Evolutionary conservation across 1,284 basidiomycete species (phyloP).

Genomic region (Rhodotorula sp.): DNA sequence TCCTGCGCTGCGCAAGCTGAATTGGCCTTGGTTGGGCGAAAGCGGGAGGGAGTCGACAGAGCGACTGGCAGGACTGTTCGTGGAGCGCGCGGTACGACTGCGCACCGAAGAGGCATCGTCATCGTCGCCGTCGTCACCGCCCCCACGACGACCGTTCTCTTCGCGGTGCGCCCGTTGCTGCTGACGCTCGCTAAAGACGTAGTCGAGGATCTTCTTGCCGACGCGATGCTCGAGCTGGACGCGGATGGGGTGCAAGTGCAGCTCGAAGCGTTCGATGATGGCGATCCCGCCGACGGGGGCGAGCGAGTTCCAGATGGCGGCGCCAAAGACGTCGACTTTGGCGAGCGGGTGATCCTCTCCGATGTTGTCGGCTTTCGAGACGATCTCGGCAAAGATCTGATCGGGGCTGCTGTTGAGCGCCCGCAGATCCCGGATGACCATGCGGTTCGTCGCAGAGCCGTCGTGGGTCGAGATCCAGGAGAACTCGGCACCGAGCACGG

Average conservation of each 20-base stretch:
- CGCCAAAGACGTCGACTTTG: slow-evolving; percentile 42
- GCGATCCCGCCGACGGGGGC: slow-evolving; percentile 91
- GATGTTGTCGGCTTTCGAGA: slow-evolving; percentile 62
- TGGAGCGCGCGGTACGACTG: neutral
- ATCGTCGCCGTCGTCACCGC: neutral
- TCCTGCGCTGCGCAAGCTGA: neutral
- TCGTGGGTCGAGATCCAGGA: slow-evolving; percentile 86
- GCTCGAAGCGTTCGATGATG: slow-evolving; percentile 79
- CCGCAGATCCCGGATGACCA: slow-evolving; percentile 70
- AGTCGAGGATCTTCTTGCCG: slow-evolving; percentile 81
- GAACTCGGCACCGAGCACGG: slow-evolving; percentile 75
- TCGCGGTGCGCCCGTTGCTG: slow-evolving; percentile 55
- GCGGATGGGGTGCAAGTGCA: slow-evolving; percentile 81
- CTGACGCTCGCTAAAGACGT: slow-evolving; percentile 63
- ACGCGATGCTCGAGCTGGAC: slow-evolving; percentile 82
- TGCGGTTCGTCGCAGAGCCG: slow-evolving; percentile 77
- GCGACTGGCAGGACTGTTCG: slow-evolving; percentile 3
- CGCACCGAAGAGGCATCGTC: neutral
- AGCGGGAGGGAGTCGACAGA: slow-evolving; percentile 34
- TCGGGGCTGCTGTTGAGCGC: slow-evolving; percentile 85
- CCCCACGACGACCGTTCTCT: slow-evolving; percentile 43
- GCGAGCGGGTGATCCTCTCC: slow-evolving; percentile 28
- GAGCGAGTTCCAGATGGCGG: slow-evolving; percentile 73
- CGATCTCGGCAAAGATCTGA: slow-evolving; percentile 84
- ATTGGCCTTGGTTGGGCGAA: slow-evolving; percentile 2